phyloP scores from a whole-genome alignment of 2,329 filamentous ascomycete species.

The Ambrosiella cleistominuta region DNA sequence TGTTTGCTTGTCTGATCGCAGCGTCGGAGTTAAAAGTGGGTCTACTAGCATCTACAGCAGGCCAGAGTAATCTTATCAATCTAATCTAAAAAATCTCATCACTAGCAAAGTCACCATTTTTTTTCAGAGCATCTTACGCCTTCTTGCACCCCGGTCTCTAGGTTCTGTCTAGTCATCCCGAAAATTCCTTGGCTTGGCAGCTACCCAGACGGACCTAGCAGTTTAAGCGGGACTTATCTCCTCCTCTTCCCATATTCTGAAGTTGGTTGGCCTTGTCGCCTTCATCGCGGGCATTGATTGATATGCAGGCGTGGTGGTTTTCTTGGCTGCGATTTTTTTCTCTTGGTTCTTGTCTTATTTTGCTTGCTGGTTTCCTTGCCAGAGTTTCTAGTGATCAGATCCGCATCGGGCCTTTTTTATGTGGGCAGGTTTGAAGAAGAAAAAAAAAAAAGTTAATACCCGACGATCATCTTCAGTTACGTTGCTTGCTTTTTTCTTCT shows the following conservation, averaged over 20 bases:
- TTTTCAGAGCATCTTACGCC: not conserved
- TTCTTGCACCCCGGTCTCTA: not conserved
- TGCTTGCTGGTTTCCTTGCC: not conserved
- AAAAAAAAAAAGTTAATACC: not conserved
- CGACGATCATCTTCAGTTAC: not conserved
- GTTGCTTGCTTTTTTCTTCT: not conserved
- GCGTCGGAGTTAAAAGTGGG: not conserved
- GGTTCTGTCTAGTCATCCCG: not conserved
- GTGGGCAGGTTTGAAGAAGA: not conserved
- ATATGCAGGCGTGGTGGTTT: not conserved
- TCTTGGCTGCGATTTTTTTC: not conserved
- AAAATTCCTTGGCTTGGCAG: not conserved
- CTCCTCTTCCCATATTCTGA: not conserved
- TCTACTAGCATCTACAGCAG: not conserved
- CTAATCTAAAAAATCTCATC: slow-evolving; percentile 19
- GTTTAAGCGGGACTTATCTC: not conserved
- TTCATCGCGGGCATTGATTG: not conserved
- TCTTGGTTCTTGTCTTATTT: not conserved
- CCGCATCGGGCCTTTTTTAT: slow-evolving; percentile 3
- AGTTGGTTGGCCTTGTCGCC: not conserved
- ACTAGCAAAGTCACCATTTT: slow-evolving; percentile 5
- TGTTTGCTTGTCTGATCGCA: not conserved
- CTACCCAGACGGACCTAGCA: not conserved
- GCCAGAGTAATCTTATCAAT: slow-evolving; percentile 28
- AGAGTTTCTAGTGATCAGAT: slow-evolving; percentile 1